Evolutionary conservation across 441 rosid genomes (phyloP).

Genomic region (Eutrema salsugineum): DNA sequence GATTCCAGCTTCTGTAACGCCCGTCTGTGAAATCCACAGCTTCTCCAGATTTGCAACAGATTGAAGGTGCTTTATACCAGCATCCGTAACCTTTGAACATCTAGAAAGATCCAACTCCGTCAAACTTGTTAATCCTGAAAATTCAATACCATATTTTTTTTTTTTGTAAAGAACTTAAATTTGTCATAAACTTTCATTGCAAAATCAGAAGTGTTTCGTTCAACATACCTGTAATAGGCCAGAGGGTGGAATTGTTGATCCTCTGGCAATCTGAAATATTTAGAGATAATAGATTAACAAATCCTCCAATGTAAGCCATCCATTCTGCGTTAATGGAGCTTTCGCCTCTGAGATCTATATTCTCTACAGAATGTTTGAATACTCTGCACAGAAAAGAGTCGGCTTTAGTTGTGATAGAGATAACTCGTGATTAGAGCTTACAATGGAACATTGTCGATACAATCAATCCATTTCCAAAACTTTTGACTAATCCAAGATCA

Average conservation of each 20-base stretch:
- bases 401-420: background rate
- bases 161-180: background rate
- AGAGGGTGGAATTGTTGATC: constrained; percentile 67
- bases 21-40: constrained; percentile 65
- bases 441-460: background rate
- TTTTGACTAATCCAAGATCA: background rate
- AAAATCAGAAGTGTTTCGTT: background rate
- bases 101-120: constrained; percentile 85
- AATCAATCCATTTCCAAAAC: background rate
- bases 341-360: constrained; percentile 66
- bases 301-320: constrained; percentile 89
- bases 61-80: constrained; percentile 60
- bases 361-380: constrained; percentile 77
- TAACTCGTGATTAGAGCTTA: background rate
- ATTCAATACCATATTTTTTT: constrained; percentile 7
- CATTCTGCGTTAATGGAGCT: constrained; percentile 82
- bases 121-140: constrained; percentile 63
- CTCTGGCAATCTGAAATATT: constrained; percentile 68
- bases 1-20: constrained; percentile 57
- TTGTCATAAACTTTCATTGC: background rate
- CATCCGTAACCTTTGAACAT: constrained; percentile 70
- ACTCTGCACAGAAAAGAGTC: constrained; percentile 40
- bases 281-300: constrained; percentile 46
- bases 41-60: constrained; percentile 63
- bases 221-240: constrained; percentile 66